phyloP scores from a whole-genome alignment of 441 rosid genomes.

The Capsella rubella region DNA sequence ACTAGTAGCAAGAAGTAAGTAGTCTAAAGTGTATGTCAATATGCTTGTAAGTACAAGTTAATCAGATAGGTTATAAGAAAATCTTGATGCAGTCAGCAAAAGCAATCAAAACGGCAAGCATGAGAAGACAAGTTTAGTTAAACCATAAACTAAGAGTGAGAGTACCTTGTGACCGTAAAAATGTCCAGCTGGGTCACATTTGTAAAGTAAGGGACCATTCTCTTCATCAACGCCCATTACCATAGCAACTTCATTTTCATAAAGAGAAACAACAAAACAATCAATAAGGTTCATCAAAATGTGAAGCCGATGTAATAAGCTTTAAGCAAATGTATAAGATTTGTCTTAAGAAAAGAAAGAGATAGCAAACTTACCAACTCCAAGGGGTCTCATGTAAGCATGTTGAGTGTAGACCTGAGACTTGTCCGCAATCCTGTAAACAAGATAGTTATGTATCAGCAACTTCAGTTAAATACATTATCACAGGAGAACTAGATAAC shows the following conservation, averaged over 20 bases:
- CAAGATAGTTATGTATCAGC: conserved; percentile 14
- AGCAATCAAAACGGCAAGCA: neutral
- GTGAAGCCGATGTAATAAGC: neutral
- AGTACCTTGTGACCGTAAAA: conserved; percentile 95
- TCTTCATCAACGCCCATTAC: conserved; percentile 92
- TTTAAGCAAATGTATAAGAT: neutral
- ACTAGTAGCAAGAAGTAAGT: neutral
- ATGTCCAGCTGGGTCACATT: conserved; percentile 99
- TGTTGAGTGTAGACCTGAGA: conserved; percentile 98
- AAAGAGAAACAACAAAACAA: conserved; percentile 28
- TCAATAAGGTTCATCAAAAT: neutral
- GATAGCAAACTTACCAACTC: conserved; percentile 71
- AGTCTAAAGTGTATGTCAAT: conserved; percentile 7
- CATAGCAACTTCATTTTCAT: conserved; percentile 81
- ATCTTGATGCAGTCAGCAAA: neutral
- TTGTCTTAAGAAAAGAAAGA: neutral
- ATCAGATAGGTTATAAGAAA: neutral
- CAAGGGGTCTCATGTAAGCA: conserved; percentile 99
- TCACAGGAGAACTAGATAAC: neutral
- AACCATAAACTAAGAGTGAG: conserved; percentile 2
- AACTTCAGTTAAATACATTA: neutral
- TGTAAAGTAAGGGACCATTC: conserved; percentile 84
- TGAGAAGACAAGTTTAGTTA: neutral
- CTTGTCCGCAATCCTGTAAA: conserved; percentile 87
- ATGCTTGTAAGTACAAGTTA: neutral